A percentile compares a stretch with the other conserved stretches of the same genome.
These are phyloP conservation scores for Heterobasidion irregulare DNA, from an alignment of 1,284 basidiomycete genomes.

Conservation along the genomic window DNA sequence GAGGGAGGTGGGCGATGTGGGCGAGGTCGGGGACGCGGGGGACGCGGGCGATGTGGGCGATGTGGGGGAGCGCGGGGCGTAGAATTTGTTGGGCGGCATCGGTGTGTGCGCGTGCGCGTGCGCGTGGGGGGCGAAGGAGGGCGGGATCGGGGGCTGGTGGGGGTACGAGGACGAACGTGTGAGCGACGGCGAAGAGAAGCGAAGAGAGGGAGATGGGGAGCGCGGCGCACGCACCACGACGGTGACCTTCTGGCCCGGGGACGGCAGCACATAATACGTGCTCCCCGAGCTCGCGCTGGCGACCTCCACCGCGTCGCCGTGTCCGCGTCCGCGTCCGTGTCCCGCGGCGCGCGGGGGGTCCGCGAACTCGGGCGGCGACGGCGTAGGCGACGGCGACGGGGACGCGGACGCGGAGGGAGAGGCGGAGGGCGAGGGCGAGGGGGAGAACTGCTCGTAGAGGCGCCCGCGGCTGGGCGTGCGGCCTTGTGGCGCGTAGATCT, in stretches of 20 bases:
- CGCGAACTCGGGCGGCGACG: conserved; percentile 4
- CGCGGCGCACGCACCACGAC: conserved; percentile 47
- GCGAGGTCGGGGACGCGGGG: too few species aligned
- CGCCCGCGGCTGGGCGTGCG: conserved; percentile 4
- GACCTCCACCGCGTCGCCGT: conserved; percentile 24
- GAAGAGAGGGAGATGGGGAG: background rate
- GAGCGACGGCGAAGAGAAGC: background rate
- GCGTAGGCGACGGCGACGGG: conserved; percentile 8
- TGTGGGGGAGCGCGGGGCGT: too few species aligned
- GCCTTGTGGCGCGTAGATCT: background rate
- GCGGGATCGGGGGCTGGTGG: too few species aligned
- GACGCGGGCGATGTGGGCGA: too few species aligned
- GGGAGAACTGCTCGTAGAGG: conserved; percentile 9
- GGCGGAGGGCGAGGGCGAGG: too few species aligned
- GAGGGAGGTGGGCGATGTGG: too few species aligned
- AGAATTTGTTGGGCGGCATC: too few species aligned
- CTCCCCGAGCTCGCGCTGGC: conserved; percentile 47
- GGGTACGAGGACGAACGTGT: background rate
- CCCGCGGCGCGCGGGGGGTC: too few species aligned
- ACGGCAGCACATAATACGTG: conserved; percentile 65
- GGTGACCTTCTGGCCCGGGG: conserved; percentile 59
- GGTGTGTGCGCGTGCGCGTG: too few species aligned
- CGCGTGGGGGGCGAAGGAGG: too few species aligned
- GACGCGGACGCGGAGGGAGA: too few species aligned
- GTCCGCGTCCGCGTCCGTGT: too few species aligned